These are phyloP conservation scores for Rubroboletus pulcherrimus DNA, from an alignment of 768 basidiomycete genomes.

Conservation along the genomic window DNA sequence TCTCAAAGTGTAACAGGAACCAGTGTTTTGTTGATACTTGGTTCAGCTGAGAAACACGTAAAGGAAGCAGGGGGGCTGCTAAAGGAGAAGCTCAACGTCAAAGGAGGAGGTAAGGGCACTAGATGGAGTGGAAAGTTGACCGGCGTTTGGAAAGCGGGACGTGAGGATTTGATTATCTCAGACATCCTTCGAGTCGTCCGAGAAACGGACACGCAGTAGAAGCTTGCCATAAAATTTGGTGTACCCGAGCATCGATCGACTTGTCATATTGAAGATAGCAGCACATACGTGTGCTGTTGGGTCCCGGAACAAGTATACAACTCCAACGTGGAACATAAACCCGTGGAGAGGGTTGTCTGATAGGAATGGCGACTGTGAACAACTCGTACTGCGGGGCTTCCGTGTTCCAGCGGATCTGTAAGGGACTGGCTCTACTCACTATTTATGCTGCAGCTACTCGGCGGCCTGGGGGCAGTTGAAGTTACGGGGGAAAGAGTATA, in stretches of 20 bases:
- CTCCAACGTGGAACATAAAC: too few species aligned
- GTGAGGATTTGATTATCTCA: constrained; percentile 18
- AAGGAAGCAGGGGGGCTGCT: constrained; percentile 56
- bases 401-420: too few species aligned
- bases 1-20: constrained; percentile 46
- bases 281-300: too few species aligned
- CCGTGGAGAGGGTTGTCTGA: too few species aligned
- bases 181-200: constrained; percentile 15
- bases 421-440: too few species aligned
- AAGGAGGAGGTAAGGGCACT: constrained; percentile 74
- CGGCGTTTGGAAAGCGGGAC: constrained; percentile 37
- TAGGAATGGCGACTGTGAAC: too few species aligned
- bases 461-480: too few species aligned
- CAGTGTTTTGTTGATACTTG: constrained; percentile 56
- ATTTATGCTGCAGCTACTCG: too few species aligned
- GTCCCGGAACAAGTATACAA: too few species aligned
- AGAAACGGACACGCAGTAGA: constrained; percentile 6
- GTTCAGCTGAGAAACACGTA: constrained; percentile 56
- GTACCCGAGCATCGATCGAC: not conserved
- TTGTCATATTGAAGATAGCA: too few species aligned
- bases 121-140: constrained; percentile 74
- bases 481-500: too few species aligned
- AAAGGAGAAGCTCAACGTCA: constrained; percentile 56
- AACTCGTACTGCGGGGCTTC: too few species aligned
- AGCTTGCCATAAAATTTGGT: not conserved